Evolutionary conservation across 2,329 filamentous ascomycete genomes (phyloP).

Genomic region (Exserohilum turcica): DNA sequence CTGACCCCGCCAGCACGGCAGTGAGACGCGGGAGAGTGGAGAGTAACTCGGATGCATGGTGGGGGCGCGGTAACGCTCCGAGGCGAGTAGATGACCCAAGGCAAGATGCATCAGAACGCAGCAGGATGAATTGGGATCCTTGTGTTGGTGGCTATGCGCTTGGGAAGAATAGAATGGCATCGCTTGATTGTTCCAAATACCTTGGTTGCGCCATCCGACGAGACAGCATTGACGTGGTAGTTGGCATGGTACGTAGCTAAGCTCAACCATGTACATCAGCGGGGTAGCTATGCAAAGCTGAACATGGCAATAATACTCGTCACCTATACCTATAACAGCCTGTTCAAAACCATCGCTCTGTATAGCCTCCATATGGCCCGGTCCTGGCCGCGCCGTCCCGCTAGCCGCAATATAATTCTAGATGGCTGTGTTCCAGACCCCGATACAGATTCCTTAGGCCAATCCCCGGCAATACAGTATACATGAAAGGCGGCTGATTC

Average conservation of each 20-base stretch:
- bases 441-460: no score
- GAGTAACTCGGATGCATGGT: slow-evolving; percentile 3
- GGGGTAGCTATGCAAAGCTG: background rate
- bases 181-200: no score
- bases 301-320: background rate
- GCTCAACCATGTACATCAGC: no score
- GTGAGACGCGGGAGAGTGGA: slow-evolving; percentile 1
- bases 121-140: background rate
- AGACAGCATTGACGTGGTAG: background rate
- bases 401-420: no score
- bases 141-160: no score
- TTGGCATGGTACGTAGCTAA: background rate
- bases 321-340: background rate
- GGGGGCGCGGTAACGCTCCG: slow-evolving; percentile 1
- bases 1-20: slow-evolving; percentile 2
- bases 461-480: no score
- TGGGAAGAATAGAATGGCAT: background rate
- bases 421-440: no score
- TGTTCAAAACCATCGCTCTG: background rate
- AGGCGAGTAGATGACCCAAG: slow-evolving; percentile 7
- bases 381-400: no score
- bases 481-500: no score
- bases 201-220: background rate
- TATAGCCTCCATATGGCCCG: no score
- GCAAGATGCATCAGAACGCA: background rate